phyloP scores from a whole-genome alignment of 1,139 yeast species.

The Arxiozyma slooffiae region DNA sequence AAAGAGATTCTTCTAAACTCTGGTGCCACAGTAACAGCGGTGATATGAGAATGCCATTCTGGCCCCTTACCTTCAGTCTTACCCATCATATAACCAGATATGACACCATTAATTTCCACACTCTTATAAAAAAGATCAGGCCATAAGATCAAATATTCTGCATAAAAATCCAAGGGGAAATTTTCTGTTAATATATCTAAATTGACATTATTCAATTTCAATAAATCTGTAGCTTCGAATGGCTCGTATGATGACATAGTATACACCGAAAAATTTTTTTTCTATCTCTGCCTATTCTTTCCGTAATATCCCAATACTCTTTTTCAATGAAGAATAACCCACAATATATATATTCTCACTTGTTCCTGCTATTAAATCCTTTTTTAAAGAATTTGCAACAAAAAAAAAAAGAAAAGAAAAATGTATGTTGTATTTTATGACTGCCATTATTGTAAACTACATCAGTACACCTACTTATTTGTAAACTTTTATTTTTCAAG shows the following conservation, averaged over 20 bases:
- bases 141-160: slow-evolving; percentile 77
- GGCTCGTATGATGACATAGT: slow-evolving; percentile 39
- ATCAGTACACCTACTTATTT: background rate
- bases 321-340: no score
- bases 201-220: slow-evolving; percentile 63
- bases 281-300: no score
- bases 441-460: background rate
- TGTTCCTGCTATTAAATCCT: no score
- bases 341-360: no score
- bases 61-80: slow-evolving; percentile 78
- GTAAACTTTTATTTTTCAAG: background rate
- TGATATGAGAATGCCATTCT: slow-evolving; percentile 95
- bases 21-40: slow-evolving; percentile 86
- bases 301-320: no score
- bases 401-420: no score
- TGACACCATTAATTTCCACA: slow-evolving; percentile 32
- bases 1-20: slow-evolving; percentile 76
- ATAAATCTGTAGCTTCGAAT: slow-evolving; percentile 75
- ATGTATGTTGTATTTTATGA: no score
- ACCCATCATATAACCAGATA: slow-evolving; percentile 86
- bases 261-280: background rate
- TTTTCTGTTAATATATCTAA: slow-evolving; percentile 86
- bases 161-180: slow-evolving; percentile 73
- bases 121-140: slow-evolving; percentile 83
- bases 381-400: no score